These are phyloP conservation scores for Knoxdaviesia proteae DNA, from an alignment of 2,329 filamentous ascomycete species.

Conservation along the genomic window DNA sequence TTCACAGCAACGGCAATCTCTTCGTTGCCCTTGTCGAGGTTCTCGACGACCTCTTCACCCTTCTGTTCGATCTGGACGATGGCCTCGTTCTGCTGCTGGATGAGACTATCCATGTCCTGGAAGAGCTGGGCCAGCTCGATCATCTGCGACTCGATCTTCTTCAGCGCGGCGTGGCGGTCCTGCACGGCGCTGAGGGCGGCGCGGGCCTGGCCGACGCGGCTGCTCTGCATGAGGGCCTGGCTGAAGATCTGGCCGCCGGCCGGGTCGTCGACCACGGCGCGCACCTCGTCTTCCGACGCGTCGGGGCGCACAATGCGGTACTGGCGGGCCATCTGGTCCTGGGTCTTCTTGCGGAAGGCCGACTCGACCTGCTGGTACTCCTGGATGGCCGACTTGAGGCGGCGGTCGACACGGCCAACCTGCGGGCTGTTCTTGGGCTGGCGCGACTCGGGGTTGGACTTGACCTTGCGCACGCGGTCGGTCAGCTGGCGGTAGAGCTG, in stretches of 20 bases:
- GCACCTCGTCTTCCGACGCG: slow-evolving; percentile 57
- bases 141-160: slow-evolving; percentile 84
- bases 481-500: slow-evolving; percentile 60
- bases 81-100: slow-evolving; percentile 68
- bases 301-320: slow-evolving; percentile 78
- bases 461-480: slow-evolving; percentile 60
- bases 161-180: slow-evolving; percentile 66
- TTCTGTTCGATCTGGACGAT: slow-evolving; percentile 70
- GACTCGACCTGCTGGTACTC: slow-evolving; percentile 65
- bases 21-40: slow-evolving; percentile 68
- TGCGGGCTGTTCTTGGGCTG: slow-evolving; percentile 57
- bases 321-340: slow-evolving; percentile 71
- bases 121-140: slow-evolving; percentile 73
- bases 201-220: slow-evolving; percentile 62
- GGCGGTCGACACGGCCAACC: slow-evolving; percentile 59
- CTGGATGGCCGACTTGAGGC: slow-evolving; percentile 62
- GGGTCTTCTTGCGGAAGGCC: slow-evolving; percentile 57
- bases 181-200: slow-evolving; percentile 61
- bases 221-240: slow-evolving; percentile 65
- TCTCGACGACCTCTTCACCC: slow-evolving; percentile 64
- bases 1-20: slow-evolving; percentile 66
- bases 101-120: slow-evolving; percentile 68
- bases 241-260: slow-evolving; percentile 64
- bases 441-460: slow-evolving; percentile 57
- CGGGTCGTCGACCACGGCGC: slow-evolving; percentile 53